Percentiles rank a stretch among this genome's conserved stretches.
phyloP scores from a whole-genome alignment of 805 yeast genomes.

The Wickerhamiella hasegawae region DNA sequence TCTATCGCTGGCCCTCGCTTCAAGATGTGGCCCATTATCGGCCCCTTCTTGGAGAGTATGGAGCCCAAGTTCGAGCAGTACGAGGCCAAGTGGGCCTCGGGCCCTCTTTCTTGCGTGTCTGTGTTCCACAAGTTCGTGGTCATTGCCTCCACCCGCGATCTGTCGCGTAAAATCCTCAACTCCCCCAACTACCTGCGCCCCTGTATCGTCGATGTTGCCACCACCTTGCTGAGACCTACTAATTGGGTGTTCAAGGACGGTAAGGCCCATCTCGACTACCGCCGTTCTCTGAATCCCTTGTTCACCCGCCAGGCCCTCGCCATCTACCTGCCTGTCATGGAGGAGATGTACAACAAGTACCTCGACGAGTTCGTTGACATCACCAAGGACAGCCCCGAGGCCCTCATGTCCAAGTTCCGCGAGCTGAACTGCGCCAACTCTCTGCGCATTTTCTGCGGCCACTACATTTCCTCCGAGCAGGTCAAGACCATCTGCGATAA shows the following conservation, averaged over 20 bases:
- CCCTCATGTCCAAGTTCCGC: slow-evolving; percentile 86
- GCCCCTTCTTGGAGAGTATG: slow-evolving; percentile 85
- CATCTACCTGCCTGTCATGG: slow-evolving; percentile 71
- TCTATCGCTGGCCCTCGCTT: slow-evolving; percentile 76
- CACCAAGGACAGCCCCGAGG: slow-evolving; percentile 47
- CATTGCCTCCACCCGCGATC: slow-evolving; percentile 75
- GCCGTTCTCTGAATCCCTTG: slow-evolving; percentile 77
- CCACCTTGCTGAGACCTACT: slow-evolving; percentile 81
- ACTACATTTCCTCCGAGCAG: slow-evolving; percentile 83
- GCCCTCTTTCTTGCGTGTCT: slow-evolving; percentile 90
- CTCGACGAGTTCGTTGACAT: slow-evolving; percentile 44
- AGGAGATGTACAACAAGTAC: slow-evolving; percentile 69
- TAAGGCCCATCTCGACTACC: slow-evolving; percentile 84
- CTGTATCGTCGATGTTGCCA: slow-evolving; percentile 95
- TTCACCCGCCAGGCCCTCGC: slow-evolving; percentile 75
- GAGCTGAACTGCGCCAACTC: slow-evolving; percentile 93
- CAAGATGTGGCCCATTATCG: slow-evolving; percentile 89
- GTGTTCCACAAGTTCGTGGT: slow-evolving; percentile 97
- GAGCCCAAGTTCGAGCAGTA: slow-evolving; percentile 95
- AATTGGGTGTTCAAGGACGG: slow-evolving; percentile 98
- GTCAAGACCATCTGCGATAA: slow-evolving; percentile 80
- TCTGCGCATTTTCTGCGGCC: slow-evolving; percentile 88
- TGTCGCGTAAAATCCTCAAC: slow-evolving; percentile 72
- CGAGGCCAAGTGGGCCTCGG: slow-evolving; percentile 84
- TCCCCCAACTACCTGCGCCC: slow-evolving; percentile 86